Conservation (phyloP, 2,329 filamentous ascomycete species). For the Cercospora janseana region DNA sequence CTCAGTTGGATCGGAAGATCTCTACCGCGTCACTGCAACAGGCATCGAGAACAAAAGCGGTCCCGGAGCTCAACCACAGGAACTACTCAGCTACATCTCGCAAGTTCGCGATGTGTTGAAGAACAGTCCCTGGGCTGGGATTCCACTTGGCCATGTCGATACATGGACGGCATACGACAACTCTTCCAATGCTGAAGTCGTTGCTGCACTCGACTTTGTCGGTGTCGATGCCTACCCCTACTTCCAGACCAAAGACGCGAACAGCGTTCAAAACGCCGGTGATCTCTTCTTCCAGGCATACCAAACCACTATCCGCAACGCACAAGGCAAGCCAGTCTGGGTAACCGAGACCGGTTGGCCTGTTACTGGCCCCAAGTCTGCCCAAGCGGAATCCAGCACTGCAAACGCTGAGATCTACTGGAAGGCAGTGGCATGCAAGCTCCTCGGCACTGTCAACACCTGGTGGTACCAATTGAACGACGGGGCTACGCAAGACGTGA, state of each 20-base stretch:
- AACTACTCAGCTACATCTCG: conserved; percentile 67
- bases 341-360: conserved; percentile 88
- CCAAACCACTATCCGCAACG: conserved; percentile 57
- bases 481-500: conserved; percentile 40
- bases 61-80: conserved; percentile 61
- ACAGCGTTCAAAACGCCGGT: conserved; percentile 63
- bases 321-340: conserved; percentile 71
- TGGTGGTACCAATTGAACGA: conserved; percentile 70
- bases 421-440: conserved; percentile 70
- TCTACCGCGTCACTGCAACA: conserved; percentile 62
- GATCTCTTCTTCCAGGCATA: conserved; percentile 68
- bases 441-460: conserved; percentile 59
- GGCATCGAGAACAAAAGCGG: conserved; percentile 63
- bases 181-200: conserved; percentile 65
- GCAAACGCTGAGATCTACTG: conserved; percentile 75
- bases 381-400: conserved; percentile 60
- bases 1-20: conserved; percentile 81
- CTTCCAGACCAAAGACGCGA: conserved; percentile 68
- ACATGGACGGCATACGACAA: conserved; percentile 62
- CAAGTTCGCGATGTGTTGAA: conserved; percentile 64
- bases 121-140: conserved; percentile 55
- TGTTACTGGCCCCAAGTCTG: conserved; percentile 63
- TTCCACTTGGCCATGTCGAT: conserved; percentile 70
- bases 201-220: conserved; percentile 70
- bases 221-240: conserved; percentile 83